phyloP scores from a whole-genome alignment of 2,329 filamentous ascomycete genomes.

The Neophaeococcomyces mojaviensis region DNA sequence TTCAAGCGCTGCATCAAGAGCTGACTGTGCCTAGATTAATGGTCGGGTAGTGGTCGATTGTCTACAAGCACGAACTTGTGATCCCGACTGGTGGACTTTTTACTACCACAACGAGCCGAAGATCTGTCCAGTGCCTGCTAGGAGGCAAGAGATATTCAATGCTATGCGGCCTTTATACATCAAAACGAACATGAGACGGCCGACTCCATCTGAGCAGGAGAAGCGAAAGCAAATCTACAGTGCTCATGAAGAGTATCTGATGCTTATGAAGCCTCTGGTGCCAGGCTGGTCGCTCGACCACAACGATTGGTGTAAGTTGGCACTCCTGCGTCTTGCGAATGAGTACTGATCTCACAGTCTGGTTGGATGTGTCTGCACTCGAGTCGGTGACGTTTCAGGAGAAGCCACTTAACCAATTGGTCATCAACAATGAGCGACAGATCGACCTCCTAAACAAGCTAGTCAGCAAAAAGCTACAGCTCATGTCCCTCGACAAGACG shows the following conservation, averaged over 20 bases:
- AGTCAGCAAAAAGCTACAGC: not conserved
- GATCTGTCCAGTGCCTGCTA: constrained; percentile 1
- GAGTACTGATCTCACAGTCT: not conserved
- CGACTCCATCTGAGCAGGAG: constrained; percentile 4
- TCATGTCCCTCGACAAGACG: not conserved
- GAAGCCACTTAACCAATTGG: constrained; percentile 1
- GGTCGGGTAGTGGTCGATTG: constrained; percentile 6
- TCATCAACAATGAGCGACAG: not conserved
- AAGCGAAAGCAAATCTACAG: constrained; percentile 6
- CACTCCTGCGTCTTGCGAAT: not conserved
- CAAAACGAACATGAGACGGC: not conserved
- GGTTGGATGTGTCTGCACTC: constrained; percentile 1
- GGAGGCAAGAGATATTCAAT: constrained; percentile 5
- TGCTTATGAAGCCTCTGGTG: constrained; percentile 6
- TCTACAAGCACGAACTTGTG: constrained; percentile 3
- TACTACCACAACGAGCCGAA: constrained; percentile 1
- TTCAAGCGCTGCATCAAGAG: not conserved
- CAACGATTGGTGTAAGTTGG: constrained; percentile 4
- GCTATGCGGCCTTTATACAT: constrained; percentile 4
- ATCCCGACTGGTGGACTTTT: not conserved
- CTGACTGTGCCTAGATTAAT: not conserved
- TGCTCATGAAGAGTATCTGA: constrained; percentile 4
- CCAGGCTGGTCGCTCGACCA: constrained; percentile 4
- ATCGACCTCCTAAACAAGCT: constrained; percentile 1
- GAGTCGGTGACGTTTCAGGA: not conserved